Conservation (phyloP, 257 asterid species). For the Ligustrum vulgare region DNA sequence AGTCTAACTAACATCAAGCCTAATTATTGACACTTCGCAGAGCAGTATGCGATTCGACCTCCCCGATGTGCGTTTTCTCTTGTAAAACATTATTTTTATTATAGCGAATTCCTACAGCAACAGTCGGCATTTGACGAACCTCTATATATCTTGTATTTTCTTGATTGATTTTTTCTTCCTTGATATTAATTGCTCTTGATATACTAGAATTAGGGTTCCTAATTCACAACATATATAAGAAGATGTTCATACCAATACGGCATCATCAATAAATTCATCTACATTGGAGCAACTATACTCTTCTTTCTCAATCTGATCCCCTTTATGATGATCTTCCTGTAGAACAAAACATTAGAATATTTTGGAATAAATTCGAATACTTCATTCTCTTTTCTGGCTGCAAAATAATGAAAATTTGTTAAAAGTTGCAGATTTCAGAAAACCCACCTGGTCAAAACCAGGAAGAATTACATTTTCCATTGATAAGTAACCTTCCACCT, state of each 20-base stretch:
- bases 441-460: slow-evolving; percentile 46
- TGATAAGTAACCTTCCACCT: slow-evolving; percentile 70
- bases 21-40: no score
- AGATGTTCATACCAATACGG: slow-evolving; percentile 44
- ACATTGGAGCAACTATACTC: slow-evolving; percentile 40
- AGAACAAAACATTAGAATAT: background rate
- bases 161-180: no score
- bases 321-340: slow-evolving; percentile 39
- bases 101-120: no score
- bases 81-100: no score
- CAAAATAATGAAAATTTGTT: background rate
- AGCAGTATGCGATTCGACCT: no score
- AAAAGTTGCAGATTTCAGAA: slow-evolving; percentile 1
- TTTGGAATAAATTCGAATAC: background rate
- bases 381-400: background rate
- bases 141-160: no score
- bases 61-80: no score
- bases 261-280: slow-evolving; percentile 48
- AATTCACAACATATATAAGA: no score
- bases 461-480: slow-evolving; percentile 61
- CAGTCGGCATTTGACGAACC: no score
- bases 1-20: no score
- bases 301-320: slow-evolving; percentile 34
- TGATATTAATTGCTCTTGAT: no score
- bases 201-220: no score